These are phyloP conservation scores for Thermochaetoides thermophila DNA, from an alignment of 495 filamentous ascomycete species.

Conservation along the genomic window DNA sequence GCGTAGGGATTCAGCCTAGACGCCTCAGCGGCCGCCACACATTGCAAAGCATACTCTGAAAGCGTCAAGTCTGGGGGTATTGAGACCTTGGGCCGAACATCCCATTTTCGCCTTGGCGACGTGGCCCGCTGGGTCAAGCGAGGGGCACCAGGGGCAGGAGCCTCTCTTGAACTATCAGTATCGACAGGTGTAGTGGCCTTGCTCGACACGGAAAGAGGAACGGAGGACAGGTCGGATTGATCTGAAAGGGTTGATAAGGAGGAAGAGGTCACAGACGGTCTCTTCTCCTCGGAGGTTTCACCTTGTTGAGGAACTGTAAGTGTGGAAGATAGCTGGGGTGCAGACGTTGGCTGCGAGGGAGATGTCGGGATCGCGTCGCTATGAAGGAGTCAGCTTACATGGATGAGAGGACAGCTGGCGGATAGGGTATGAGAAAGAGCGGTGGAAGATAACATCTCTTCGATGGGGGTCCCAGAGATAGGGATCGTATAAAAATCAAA, in stretches of 20 bases:
- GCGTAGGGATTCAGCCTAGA: slow-evolving; percentile 83
- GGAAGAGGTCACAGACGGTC: neutral
- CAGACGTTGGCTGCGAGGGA: neutral
- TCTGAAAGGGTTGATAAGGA: slow-evolving; percentile 16
- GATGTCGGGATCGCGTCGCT: slow-evolving; percentile 2
- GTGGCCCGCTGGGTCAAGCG: slow-evolving; percentile 1
- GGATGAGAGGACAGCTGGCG: neutral
- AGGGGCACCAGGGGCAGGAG: neutral
- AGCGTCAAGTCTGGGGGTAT: slow-evolving; percentile 62
- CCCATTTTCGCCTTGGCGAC: slow-evolving; percentile 25
- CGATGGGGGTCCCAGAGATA: too few species aligned
- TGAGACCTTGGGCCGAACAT: slow-evolving; percentile 58
- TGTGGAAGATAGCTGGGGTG: too few species aligned
- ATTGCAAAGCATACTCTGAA: slow-evolving; percentile 71
- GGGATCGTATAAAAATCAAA: too few species aligned
- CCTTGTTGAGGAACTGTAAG: neutral
- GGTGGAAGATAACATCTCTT: too few species aligned
- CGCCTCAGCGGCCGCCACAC: slow-evolving; percentile 72
- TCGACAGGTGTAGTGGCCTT: slow-evolving; percentile 43
- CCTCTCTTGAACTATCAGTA: slow-evolving; percentile 25
- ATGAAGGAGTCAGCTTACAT: neutral
- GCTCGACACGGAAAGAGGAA: slow-evolving; percentile 33
- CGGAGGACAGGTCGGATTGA: slow-evolving; percentile 30
- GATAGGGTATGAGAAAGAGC: too few species aligned
- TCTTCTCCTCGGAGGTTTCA: neutral